Evolutionary conservation across 2,329 filamentous ascomycete genomes (phyloP).

Genomic region (Aureobasidium zeae): DNA sequence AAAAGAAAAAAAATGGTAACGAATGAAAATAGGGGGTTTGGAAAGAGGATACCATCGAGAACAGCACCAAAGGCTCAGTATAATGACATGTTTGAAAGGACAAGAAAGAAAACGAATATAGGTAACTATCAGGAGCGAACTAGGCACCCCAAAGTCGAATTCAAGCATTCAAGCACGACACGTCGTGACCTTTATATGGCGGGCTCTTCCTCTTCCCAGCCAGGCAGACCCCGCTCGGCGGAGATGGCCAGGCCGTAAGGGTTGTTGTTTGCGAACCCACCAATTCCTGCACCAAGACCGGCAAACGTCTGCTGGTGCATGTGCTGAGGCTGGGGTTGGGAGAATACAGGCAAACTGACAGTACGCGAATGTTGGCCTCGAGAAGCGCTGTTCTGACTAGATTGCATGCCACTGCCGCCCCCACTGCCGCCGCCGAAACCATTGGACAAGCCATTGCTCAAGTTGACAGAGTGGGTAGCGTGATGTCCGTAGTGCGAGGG

Average conservation of each 20-base stretch:
- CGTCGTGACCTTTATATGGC: constrained; percentile 10
- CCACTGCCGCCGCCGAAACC: constrained; percentile 18
- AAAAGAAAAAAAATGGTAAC: constrained; percentile 1
- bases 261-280: constrained; percentile 39
- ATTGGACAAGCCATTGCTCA: constrained; percentile 37
- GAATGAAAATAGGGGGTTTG: too few species aligned
- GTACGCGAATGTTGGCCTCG: constrained; percentile 63
- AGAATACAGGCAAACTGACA: constrained; percentile 73
- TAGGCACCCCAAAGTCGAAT: constrained; percentile 1
- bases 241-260: constrained; percentile 47
- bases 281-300: constrained; percentile 49
- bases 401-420: constrained; percentile 12
- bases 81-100: not conserved
- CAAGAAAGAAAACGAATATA: constrained; percentile 8
- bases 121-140: constrained; percentile 6
- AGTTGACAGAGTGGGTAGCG: constrained; percentile 43
- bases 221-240: constrained; percentile 48
- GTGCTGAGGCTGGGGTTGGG: constrained; percentile 36
- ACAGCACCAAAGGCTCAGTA: not conserved
- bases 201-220: constrained; percentile 23
- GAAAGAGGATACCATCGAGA: too few species aligned
- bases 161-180: not conserved
- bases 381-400: constrained; percentile 15
- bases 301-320: constrained; percentile 43
- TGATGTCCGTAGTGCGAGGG: constrained; percentile 43